Evolutionary conservation across 108 stramenopile species (phyloP).

Genomic region (Epipyxis sp.): DNA sequence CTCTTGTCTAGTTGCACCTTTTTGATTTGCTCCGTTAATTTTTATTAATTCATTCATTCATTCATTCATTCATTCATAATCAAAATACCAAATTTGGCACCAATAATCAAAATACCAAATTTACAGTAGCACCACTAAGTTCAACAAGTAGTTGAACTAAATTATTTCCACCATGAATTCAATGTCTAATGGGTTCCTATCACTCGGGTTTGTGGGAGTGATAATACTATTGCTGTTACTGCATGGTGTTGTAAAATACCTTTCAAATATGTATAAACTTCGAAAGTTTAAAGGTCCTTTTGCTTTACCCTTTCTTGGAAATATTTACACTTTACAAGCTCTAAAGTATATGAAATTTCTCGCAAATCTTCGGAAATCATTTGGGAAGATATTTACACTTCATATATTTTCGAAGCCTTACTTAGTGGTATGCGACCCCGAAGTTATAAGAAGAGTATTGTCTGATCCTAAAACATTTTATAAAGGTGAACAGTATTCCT

Average conservation of each 20-base stretch:
- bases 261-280: background rate
- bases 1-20: no score
- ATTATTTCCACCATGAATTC: no score
- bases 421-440: slow-evolving; percentile 29
- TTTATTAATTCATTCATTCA: no score
- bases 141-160: no score
- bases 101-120: no score
- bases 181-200: no score
- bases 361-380: background rate
- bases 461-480: slow-evolving; percentile 18
- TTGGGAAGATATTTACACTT: background rate
- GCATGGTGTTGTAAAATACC: background rate
- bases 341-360: background rate
- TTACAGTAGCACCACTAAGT: no score
- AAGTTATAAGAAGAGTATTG: slow-evolving; percentile 24
- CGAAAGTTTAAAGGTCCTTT: slow-evolving; percentile 22
- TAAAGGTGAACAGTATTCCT: slow-evolving; percentile 42
- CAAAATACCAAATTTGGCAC: no score
- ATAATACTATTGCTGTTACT: no score
- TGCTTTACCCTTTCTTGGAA: slow-evolving; percentile 20
- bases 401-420: slow-evolving; percentile 18
- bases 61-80: no score
- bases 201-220: no score
- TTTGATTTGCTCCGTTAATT: no score
- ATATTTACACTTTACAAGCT: background rate